A percentile compares a stretch with the other conserved stretches of the same genome.
These are phyloP conservation scores for Chrysoporthe austroafricana DNA, from an alignment of 2,329 filamentous ascomycete genomes.

Conservation along the genomic window DNA sequence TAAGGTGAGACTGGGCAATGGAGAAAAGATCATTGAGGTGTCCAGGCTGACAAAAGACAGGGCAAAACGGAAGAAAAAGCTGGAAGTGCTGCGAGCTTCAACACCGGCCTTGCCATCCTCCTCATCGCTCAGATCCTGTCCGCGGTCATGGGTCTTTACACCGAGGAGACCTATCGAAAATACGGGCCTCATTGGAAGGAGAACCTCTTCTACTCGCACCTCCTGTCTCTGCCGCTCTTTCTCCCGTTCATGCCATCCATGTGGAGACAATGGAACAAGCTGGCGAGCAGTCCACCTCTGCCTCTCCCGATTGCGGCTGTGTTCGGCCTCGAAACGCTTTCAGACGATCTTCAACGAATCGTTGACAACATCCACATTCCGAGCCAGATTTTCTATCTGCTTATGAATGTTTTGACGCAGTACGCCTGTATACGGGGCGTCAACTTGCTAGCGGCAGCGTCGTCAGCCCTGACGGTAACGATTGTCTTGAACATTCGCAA, in stretches of 20 bases:
- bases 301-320: conserved; percentile 44
- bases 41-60: conserved; percentile 35
- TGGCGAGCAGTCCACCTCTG: conserved; percentile 68
- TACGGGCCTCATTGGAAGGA: conserved; percentile 94
- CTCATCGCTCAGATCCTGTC: conserved; percentile 88
- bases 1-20: conserved; percentile 62
- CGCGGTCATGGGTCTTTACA: conserved; percentile 93
- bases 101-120: conserved; percentile 77
- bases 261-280: conserved; percentile 62
- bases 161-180: conserved; percentile 82
- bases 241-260: conserved; percentile 71
- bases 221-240: conserved; percentile 77
- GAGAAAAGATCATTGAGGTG: background rate
- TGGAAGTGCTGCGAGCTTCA: conserved; percentile 48
- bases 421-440: conserved; percentile 95
- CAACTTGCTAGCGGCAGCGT: conserved; percentile 86
- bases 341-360: conserved; percentile 43
- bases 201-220: conserved; percentile 90
- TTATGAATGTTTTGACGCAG: conserved; percentile 84
- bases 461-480: conserved; percentile 91
- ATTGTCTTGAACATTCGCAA: conserved; percentile 97
- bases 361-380: conserved; percentile 55
- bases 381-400: conserved; percentile 71
- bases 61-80: conserved; percentile 34
- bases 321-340: conserved; percentile 40